A percentile compares a stretch with the other conserved stretches of the same genome.
Evolutionary conservation across 257 asterid genomes (phyloP).

Genomic region (Verbena officinalis): DNA sequence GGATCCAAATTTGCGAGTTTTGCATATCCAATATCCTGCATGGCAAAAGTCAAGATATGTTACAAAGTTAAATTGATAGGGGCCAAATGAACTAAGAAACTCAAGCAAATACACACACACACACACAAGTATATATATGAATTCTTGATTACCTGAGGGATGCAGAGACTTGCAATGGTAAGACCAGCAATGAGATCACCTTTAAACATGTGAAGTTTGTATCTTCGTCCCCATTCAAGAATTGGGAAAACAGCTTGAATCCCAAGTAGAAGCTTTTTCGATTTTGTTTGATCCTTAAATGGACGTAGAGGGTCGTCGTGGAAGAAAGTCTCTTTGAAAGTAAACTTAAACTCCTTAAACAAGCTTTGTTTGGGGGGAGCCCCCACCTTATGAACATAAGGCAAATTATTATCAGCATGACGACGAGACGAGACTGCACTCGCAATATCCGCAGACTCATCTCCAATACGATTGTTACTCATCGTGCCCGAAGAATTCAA

Average conservation of each 20-base stretch:
- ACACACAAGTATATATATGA: too few relatives aligned
- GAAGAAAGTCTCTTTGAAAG: too few relatives aligned
- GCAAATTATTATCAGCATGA: constrained; percentile 22
- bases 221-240: constrained; percentile 66
- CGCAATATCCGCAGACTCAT: constrained; percentile 38
- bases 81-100: too few relatives aligned
- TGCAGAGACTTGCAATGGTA: constrained; percentile 85
- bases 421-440: constrained; percentile 43
- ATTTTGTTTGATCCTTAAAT: constrained; percentile 34
- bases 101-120: too few relatives aligned
- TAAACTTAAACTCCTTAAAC: too few relatives aligned
- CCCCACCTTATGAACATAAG: constrained; percentile 67
- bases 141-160: constrained; percentile 62
- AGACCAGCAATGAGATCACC: constrained; percentile 84
- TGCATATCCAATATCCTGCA: constrained; percentile 83
- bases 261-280: constrained; percentile 44
- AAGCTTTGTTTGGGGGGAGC: constrained; percentile 48
- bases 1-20: constrained; percentile 71
- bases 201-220: constrained; percentile 53
- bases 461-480: constrained; percentile 37
- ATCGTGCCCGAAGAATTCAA: constrained; percentile 10
- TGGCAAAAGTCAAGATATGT: too few relatives aligned
- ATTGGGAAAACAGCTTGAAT: constrained; percentile 61
- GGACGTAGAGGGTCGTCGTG: too few relatives aligned
- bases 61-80: too few relatives aligned